Base-by-base conservation (phyloP, 306 rosid genomes). In the Dicorynia guianensis region DNA sequence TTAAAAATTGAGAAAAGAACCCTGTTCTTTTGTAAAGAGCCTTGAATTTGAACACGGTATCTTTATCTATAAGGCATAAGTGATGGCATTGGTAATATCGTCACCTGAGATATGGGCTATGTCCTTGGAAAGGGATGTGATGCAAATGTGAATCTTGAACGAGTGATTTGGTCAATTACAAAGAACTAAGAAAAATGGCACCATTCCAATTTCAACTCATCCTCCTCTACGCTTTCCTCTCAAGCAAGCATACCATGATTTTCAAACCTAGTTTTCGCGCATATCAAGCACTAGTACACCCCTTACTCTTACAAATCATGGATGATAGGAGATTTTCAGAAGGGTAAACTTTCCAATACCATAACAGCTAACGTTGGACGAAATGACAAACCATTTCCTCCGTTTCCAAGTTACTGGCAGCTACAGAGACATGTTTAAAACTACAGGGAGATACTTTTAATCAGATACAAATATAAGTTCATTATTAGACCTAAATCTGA, bases 381-480 rank as follows among this genome's bases (percentile, higher is more conserved):
- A 50, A 79, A 61, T 47, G 55, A 61, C 80, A n/a, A 40, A 38
- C 17, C 54, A 17, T 7, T 18, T 33, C 18, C 34, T 44, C 50
- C 35, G 56, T 52, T 33, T 56, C 59, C 11, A 17, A 35, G 11
- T 43, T n/a, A 60, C 30, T 60, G 43, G 77, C 35, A 34, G 73
- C 42, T 44, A 75, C 55, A 53, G 46, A 62, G 55, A 75, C 17
- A 69, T 13, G 68, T 15, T 62, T 57, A 10, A 13, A 46, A 71
- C 75, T 61, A 52, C 52, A 65, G 11, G 69, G n/a, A 10, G 54
- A 68, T 52, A 66, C 58, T 43, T 77, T 74, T 25, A 35, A 67
- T 67, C 57, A 54, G 30, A 25, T 53, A 46, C n/a, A 62, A 74
- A 74, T 78, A 36, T 54, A 17, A 17, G 3, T 57, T 11, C 17